Base-by-base conservation (phyloP, 139 green algal species). In the Yamagishiella unicocca region DNA sequence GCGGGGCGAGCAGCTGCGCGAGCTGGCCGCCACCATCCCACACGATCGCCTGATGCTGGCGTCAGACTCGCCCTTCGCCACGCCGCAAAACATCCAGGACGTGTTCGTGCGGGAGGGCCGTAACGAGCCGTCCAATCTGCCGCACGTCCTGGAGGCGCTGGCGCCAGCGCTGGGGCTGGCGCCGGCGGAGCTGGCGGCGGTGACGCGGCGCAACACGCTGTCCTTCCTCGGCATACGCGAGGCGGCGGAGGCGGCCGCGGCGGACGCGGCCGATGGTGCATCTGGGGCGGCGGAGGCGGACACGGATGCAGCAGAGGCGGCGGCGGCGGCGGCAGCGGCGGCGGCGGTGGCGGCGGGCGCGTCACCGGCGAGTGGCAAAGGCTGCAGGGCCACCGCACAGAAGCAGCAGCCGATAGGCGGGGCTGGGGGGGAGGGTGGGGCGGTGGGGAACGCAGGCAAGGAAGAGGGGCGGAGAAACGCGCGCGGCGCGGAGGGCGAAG, bases 101-200 rank as follows among this genome's bases (percentile, higher is more conserved):
- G 88, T 66, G 19, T 87, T 84, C 35, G 54, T 91, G 31, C 73
- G 88, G 8, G 88, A 89, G 50, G 88, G 88, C 37, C 82, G 88
- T 24, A 91, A 91, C 58, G 88, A 91, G 82, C 88, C 88, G 17
- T 86, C 70, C 74, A 91, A 91, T 38, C 88, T 91, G 73, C 82
- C 74, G 17, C 72, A 83, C 55, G 45, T 89, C 9, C 31, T 91
- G 25, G 71, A 46, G 43, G 83, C 71, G 37, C 71, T 88, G 38
- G 83, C 71, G 54, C 40, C 54, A 0, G 83, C 55, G 25, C 33
- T 83, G 45, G 83, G 55, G 4, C 27, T 73, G 46, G 1, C 71
- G 17, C 33, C 27, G n/a, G 53, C 27, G 6, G 55, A 83, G 71
- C 70, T 83, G 58, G 66, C 58, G 31, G 54, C 71, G 6, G 21